These are phyloP conservation scores for Elsinoe fawcettii DNA, from an alignment of 2,329 filamentous ascomycete species.

Conservation along the genomic window DNA sequence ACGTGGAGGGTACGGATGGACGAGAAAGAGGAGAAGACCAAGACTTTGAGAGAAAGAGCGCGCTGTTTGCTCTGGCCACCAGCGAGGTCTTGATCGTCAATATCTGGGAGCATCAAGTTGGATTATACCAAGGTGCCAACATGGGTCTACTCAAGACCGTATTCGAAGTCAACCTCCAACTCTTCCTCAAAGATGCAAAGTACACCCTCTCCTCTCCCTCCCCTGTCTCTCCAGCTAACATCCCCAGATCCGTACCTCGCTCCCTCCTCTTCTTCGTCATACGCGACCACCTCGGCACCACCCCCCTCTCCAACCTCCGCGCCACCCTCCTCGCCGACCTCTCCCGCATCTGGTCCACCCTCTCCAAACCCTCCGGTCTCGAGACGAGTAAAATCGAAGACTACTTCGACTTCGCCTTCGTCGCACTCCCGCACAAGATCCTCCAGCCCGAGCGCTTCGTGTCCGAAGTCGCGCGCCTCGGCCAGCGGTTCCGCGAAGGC, in stretches of 20 bases:
- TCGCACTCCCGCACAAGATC: slow-evolving; percentile 91
- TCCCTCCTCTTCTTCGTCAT: slow-evolving; percentile 98
- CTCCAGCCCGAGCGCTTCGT: slow-evolving; percentile 88
- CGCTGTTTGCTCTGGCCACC: slow-evolving; percentile 90
- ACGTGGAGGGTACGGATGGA: slow-evolving; percentile 95
- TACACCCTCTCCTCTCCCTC: slow-evolving; percentile 37
- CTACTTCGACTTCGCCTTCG: slow-evolving; percentile 98
- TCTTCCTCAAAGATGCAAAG: slow-evolving; percentile 94
- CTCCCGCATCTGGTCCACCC: slow-evolving; percentile 81
- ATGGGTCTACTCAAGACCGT: slow-evolving; percentile 98
- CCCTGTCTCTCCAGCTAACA: slow-evolving; percentile 5
- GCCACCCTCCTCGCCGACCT: slow-evolving; percentile 87
- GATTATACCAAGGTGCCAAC: slow-evolving; percentile 94
- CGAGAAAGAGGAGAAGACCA: slow-evolving; percentile 95
- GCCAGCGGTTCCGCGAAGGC: slow-evolving; percentile 72
- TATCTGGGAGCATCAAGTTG: slow-evolving; percentile 98
- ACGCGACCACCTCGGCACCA: slow-evolving; percentile 88
- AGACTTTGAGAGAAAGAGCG: slow-evolving; percentile 97
- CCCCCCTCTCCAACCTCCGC: slow-evolving; percentile 80
- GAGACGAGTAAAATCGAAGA: slow-evolving; percentile 87
- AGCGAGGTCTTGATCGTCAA: slow-evolving; percentile 98
- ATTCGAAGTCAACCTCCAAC: slow-evolving; percentile 94
- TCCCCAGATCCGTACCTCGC: slow-evolving; percentile 65
- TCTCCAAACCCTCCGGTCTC: slow-evolving; percentile 83
- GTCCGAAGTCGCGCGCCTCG: slow-evolving; percentile 69